Percentiles rank a stretch among this genome's conserved stretches.
These are phyloP conservation scores for Penicillium aurantiogriseum DNA, from an alignment of 2,329 filamentous ascomycete genomes.

Conservation along the genomic window DNA sequence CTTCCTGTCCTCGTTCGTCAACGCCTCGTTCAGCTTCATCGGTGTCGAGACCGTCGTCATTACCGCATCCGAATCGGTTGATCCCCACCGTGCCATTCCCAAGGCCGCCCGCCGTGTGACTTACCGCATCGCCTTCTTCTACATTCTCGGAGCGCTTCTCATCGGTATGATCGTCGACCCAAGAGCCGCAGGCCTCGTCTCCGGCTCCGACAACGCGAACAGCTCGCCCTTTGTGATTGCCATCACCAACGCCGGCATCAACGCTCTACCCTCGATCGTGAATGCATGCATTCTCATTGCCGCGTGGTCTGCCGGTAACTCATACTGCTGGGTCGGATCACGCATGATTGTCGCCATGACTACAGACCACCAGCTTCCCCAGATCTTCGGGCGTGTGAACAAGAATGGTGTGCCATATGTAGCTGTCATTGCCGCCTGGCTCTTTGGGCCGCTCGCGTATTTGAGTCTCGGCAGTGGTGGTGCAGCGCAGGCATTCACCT, in stretches of 20 bases:
- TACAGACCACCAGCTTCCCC: constrained; percentile 58
- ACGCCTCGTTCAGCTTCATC: constrained; percentile 43
- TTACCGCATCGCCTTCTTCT: constrained; percentile 42
- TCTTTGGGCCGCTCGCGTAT: constrained; percentile 45
- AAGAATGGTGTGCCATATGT: constrained; percentile 57
- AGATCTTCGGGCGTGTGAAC: constrained; percentile 55
- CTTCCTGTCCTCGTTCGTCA: constrained; percentile 41
- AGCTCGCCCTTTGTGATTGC: constrained; percentile 40
- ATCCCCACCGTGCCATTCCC: constrained; percentile 41
- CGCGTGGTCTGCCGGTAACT: constrained; percentile 44
- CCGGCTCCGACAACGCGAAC: constrained; percentile 30
- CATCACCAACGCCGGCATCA: constrained; percentile 35
- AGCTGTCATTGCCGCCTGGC: constrained; percentile 55
- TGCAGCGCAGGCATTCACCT: constrained; percentile 39
- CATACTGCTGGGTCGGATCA: constrained; percentile 53
- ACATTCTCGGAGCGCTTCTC: constrained; percentile 32
- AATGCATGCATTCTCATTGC: constrained; percentile 39
- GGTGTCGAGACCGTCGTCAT: constrained; percentile 44
- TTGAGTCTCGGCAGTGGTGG: constrained; percentile 40
- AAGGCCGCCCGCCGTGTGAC: constrained; percentile 44
- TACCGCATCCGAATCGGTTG: constrained; percentile 42
- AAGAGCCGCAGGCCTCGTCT: constrained; percentile 19
- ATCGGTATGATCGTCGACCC: constrained; percentile 33
- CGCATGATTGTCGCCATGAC: constrained; percentile 61
- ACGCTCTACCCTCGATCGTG: constrained; percentile 34